These are phyloP conservation scores for Exophiala aquamarina DNA, from an alignment of 2,329 filamentous ascomycete genomes.

Conservation along the genomic window DNA sequence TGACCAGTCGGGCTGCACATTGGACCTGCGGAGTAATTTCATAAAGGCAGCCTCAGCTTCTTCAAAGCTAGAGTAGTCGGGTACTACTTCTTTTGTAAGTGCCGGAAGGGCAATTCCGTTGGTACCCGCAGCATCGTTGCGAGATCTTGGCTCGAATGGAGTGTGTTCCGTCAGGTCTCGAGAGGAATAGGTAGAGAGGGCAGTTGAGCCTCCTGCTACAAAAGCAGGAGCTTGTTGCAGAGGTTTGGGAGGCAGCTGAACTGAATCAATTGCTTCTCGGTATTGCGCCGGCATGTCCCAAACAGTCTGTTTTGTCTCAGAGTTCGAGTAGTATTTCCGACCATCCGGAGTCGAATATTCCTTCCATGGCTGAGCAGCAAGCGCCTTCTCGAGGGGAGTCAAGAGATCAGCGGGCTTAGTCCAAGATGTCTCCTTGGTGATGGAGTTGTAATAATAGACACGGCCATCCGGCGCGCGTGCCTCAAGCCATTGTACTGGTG, in stretches of 20 bases:
- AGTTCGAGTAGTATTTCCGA: slow-evolving; percentile 93
- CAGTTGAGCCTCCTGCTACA: slow-evolving; percentile 56
- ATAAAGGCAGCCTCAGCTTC: slow-evolving; percentile 92
- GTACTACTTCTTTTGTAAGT: slow-evolving; percentile 56
- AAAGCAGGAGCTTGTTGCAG: slow-evolving; percentile 53
- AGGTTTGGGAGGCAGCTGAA: slow-evolving; percentile 42
- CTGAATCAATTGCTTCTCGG: slow-evolving; percentile 69
- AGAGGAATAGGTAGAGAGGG: slow-evolving; percentile 39
- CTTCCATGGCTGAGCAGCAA: slow-evolving; percentile 85
- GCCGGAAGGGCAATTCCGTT: slow-evolving; percentile 41
- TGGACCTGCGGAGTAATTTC: slow-evolving; percentile 81
- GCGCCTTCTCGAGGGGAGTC: slow-evolving; percentile 76
- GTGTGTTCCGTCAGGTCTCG: slow-evolving; percentile 52
- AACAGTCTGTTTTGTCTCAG: slow-evolving; percentile 84
- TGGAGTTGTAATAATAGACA: slow-evolving; percentile 85
- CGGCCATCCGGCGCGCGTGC: slow-evolving; percentile 78
- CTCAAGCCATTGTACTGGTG: slow-evolving; percentile 71
- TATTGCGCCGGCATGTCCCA: slow-evolving; percentile 92
- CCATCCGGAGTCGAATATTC: slow-evolving; percentile 86
- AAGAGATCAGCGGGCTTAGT: slow-evolving; percentile 88
- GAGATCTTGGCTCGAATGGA: slow-evolving; percentile 47
- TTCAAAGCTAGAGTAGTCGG: slow-evolving; percentile 75
- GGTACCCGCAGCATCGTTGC: slow-evolving; percentile 44
- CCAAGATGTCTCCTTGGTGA: slow-evolving; percentile 90
- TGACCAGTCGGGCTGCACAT: slow-evolving; percentile 85